Evolutionary conservation across 805 yeast genomes (phyloP).

Genomic region (Wickerhamiella nectarea): DNA sequence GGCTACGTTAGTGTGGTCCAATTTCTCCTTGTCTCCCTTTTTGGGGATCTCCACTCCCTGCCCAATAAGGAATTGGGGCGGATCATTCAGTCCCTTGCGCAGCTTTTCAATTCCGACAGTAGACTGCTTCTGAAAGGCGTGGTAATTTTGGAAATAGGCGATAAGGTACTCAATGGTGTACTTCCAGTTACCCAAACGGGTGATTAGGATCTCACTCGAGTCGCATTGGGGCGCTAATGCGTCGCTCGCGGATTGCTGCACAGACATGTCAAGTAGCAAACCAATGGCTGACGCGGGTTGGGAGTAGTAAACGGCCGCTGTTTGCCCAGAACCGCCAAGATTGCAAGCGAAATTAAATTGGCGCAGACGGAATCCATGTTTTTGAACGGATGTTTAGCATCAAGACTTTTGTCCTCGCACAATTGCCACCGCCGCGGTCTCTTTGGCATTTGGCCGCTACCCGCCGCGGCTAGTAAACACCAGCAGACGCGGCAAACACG

Average conservation of each 20-base stretch:
- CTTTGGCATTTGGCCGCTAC: too few relatives aligned
- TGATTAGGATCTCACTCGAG: slow-evolving; percentile 25
- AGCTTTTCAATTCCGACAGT: slow-evolving; percentile 24
- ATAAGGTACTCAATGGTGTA: slow-evolving; percentile 21
- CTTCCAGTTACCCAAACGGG: slow-evolving; percentile 28
- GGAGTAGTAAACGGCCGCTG: too few relatives aligned
- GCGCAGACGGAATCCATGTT: too few relatives aligned
- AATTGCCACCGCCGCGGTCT: too few relatives aligned
- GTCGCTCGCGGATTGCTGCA: slow-evolving; percentile 8
- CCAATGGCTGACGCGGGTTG: background rate
- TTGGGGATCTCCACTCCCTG: slow-evolving; percentile 2
- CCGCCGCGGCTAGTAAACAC: too few relatives aligned
- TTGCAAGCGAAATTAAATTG: too few relatives aligned
- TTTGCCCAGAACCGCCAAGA: too few relatives aligned
- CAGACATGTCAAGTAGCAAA: slow-evolving; percentile 3
- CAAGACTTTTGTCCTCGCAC: too few relatives aligned
- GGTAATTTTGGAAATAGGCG: slow-evolving; percentile 22
- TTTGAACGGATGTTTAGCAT: too few relatives aligned
- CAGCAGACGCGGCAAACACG: too few relatives aligned
- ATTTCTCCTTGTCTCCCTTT: background rate
- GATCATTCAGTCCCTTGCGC: slow-evolving; percentile 24
- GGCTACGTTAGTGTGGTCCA: background rate
- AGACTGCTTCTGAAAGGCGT: slow-evolving; percentile 20
- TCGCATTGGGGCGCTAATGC: slow-evolving; percentile 18
- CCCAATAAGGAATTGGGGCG: slow-evolving; percentile 24